Percentiles rank a stretch among this genome's conserved stretches.
These are phyloP conservation scores for Neopestalotiopsis rosae DNA, from an alignment of 2,329 filamentous ascomycete genomes.

Conservation along the genomic window DNA sequence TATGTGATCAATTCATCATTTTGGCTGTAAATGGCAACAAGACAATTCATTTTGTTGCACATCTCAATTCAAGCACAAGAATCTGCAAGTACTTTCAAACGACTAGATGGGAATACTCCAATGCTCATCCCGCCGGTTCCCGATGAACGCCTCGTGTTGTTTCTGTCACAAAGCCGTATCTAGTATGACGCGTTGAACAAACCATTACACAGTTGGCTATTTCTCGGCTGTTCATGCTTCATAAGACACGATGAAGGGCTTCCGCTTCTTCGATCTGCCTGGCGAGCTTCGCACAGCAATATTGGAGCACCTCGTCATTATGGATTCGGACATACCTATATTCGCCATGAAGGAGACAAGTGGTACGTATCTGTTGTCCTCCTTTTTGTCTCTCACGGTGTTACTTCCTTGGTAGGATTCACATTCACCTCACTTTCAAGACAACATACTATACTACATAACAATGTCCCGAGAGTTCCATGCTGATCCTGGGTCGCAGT, in stretches of 20 bases:
- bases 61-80: no score
- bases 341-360: slow-evolving; percentile 27
- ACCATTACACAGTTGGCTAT: no score
- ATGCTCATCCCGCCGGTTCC: no score
- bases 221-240: not conserved
- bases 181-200: not conserved
- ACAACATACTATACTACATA: no score
- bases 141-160: not conserved
- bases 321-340: slow-evolving; percentile 26
- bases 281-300: slow-evolving; percentile 33
- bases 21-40: no score
- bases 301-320: slow-evolving; percentile 32
- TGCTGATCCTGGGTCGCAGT: not conserved
- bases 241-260: slow-evolving; percentile 16
- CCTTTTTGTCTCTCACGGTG: slow-evolving; percentile 20
- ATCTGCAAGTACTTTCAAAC: no score
- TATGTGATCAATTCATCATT: no score
- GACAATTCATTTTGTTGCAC: no score
- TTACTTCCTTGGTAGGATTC: no score
- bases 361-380: slow-evolving; percentile 4
- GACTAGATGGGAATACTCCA: no score
- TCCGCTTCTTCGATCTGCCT: slow-evolving; percentile 37
- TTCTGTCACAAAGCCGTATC: not conserved
- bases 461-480: not conserved
- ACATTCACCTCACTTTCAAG: no score